Evolutionary conservation across 768 basidiomycete species (phyloP).

Genomic region (Crucibulum laeve): DNA sequence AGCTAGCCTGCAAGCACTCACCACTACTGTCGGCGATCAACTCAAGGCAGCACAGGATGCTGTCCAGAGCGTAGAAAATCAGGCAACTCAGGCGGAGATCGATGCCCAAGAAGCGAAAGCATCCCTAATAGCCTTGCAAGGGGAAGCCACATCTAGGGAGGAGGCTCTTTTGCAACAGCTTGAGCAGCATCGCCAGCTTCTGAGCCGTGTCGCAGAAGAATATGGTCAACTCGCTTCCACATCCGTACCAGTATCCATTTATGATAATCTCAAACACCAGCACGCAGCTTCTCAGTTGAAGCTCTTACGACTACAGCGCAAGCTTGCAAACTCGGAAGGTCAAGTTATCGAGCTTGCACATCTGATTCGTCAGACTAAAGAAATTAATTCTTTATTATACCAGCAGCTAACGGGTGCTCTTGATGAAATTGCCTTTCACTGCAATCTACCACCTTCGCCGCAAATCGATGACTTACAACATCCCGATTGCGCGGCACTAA

Average conservation of each 20-base stretch:
- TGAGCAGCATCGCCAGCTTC: constrained; percentile 40
- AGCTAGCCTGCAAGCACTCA: constrained; percentile 34
- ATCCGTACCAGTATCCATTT: constrained; percentile 31
- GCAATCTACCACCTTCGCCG: constrained; percentile 1
- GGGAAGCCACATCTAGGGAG: constrained; percentile 32
- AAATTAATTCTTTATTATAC: constrained; percentile 43
- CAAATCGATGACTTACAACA: neutral
- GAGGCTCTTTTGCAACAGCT: constrained; percentile 44
- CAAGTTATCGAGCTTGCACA: constrained; percentile 63
- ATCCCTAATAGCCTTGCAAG: constrained; percentile 24
- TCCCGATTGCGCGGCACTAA: too few relatives aligned
- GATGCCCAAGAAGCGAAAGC: constrained; percentile 30
- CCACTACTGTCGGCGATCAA: constrained; percentile 38
- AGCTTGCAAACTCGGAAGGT: constrained; percentile 61
- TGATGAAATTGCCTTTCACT: constrained; percentile 26
- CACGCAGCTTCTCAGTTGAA: constrained; percentile 34
- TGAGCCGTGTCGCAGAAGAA: constrained; percentile 47
- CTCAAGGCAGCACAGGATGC: constrained; percentile 24
- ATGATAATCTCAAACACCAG: constrained; percentile 35
- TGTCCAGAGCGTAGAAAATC: constrained; percentile 27
- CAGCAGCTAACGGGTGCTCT: constrained; percentile 26
- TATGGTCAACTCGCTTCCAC: constrained; percentile 46
- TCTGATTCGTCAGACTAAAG: constrained; percentile 54
- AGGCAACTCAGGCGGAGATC: constrained; percentile 29
- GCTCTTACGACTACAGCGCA: constrained; percentile 56